Conservation (phyloP, 768 basidiomycete genomes). For the Trametes cubensis region DNA sequence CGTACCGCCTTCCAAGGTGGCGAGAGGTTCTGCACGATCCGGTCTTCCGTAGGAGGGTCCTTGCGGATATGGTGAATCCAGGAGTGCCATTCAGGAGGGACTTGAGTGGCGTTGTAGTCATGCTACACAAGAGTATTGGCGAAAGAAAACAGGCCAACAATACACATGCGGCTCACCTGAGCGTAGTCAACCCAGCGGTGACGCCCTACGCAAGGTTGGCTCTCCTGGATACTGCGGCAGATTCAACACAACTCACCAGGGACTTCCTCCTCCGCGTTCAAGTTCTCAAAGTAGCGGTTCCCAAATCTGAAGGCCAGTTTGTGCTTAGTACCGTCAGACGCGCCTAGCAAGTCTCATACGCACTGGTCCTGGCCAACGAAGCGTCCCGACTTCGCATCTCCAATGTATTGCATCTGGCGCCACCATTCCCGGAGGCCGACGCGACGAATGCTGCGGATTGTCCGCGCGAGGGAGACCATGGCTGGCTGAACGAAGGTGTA, state of each 20-base stretch:
- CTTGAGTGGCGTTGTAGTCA: slow-evolving; percentile 88
- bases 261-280: slow-evolving; percentile 82
- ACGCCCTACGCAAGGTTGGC: slow-evolving; percentile 58
- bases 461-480: slow-evolving; percentile 65
- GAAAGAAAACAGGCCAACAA: neutral
- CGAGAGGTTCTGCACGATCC: slow-evolving; percentile 63
- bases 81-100: slow-evolving; percentile 96
- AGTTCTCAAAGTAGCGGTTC: slow-evolving; percentile 93
- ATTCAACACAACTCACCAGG: slow-evolving; percentile 61
- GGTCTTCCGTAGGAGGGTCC: slow-evolving; percentile 76
- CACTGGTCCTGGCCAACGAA: slow-evolving; percentile 82
- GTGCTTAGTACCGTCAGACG: neutral
- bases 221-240: too few species aligned
- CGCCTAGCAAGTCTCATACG: slow-evolving; percentile 38
- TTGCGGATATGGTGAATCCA: slow-evolving; percentile 92
- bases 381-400: slow-evolving; percentile 87
- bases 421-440: slow-evolving; percentile 87
- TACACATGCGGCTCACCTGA: slow-evolving; percentile 54
- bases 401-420: slow-evolving; percentile 90
- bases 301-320: slow-evolving; percentile 64
- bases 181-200: slow-evolving; percentile 96
- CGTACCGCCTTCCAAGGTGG: slow-evolving; percentile 87
- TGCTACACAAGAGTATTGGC: slow-evolving; percentile 48
- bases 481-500: slow-evolving; percentile 6
- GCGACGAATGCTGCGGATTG: slow-evolving; percentile 72